Percentiles rank a stretch among this genome's conserved stretches.
Conservation (phyloP, 2,329 filamentous ascomycete genomes). For the Peltaster fructicola region DNA sequence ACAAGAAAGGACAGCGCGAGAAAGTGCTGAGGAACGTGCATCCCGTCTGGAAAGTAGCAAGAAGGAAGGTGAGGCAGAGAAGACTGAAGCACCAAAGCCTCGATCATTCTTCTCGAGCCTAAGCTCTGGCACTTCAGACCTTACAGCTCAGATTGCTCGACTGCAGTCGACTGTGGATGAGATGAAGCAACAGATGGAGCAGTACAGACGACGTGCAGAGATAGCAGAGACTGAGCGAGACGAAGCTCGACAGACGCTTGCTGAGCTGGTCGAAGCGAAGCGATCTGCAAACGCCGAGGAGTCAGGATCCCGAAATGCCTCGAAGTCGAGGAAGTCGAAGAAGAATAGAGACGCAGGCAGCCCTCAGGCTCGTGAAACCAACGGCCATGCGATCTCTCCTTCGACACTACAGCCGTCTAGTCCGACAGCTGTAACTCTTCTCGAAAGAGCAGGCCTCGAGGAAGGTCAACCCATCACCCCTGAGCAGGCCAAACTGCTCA, state of each 20-base stretch:
- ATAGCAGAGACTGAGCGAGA: slow-evolving; percentile 59
- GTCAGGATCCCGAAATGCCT: slow-evolving; percentile 17
- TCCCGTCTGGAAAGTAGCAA: slow-evolving; percentile 49
- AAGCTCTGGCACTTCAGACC: slow-evolving; percentile 21
- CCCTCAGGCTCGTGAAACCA: slow-evolving; percentile 5
- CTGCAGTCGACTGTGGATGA: slow-evolving; percentile 68
- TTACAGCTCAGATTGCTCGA: slow-evolving; percentile 55
- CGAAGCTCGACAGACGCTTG: slow-evolving; percentile 53
- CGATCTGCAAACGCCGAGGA: slow-evolving; percentile 47
- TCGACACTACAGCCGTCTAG: slow-evolving; percentile 6
- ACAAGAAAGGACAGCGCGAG: slow-evolving; percentile 64
- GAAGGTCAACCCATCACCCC: slow-evolving; percentile 17
- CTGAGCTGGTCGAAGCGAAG: slow-evolving; percentile 76
- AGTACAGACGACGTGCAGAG: slow-evolving; percentile 61
- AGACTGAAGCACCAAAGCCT: slow-evolving; percentile 10
- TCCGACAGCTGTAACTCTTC: slow-evolving; percentile 12
- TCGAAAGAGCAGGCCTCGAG: slow-evolving; percentile 16
- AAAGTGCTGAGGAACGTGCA: slow-evolving; percentile 68
- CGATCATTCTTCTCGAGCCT: neutral
- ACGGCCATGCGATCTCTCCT: slow-evolving; percentile 11
- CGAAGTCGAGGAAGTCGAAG: slow-evolving; percentile 6
- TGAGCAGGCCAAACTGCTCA: slow-evolving; percentile 17
- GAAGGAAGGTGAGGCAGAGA: slow-evolving; percentile 22
- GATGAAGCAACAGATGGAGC: slow-evolving; percentile 62
- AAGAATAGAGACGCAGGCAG: slow-evolving; percentile 3